Evolutionary conservation across 2,329 filamentous ascomycete species (phyloP), one percentile per base, ranked within the genome.

Genomic region (Microdochium bolleyi): DNA sequence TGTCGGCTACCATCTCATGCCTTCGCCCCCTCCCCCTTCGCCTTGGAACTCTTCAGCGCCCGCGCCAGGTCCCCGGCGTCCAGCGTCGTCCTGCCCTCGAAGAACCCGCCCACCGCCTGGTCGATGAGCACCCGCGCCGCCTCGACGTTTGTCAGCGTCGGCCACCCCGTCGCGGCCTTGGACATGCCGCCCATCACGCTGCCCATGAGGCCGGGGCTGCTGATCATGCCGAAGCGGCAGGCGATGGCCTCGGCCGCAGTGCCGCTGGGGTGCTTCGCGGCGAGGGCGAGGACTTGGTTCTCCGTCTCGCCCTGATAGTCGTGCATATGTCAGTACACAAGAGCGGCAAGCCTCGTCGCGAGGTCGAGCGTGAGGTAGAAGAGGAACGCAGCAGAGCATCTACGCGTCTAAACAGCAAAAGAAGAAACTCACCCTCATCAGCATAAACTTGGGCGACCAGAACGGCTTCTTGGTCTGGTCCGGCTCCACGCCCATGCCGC

Each of bases 371-470:
- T n/a, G n/a, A n/a, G n/a, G n/a, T n/a, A n/a, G n/a, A n/a, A n/a
- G n/a, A n/a, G n/a, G n/a, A n/a, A n/a, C n/a, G n/a, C n/a, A n/a
- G n/a, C n/a, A n/a, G n/a, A n/a, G n/a, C n/a, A n/a, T n/a, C n/a
- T n/a, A n/a, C n/a, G n/a, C n/a, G n/a, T n/a, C n/a, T n/a, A n/a
- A n/a, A n/a, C n/a, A n/a, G n/a, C n/a, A n/a, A n/a, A n/a, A n/a
- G n/a, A n/a, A n/a, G n/a, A n/a, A n/a, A n/a, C 69, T 56, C 63
- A 78, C 78, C n/a, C 78, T 61, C 69, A 80, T 70, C 10, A 73
- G 52, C 8, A 50, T 56, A 53, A 79, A 80, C 41, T 77, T 64
- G 3, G 24, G 13, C 0, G 60, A 59, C 25, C 70, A 57, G 8
- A 70, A 57, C 54, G 69, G 71, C 51, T 63, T 74, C 60, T 77